Evolutionary conservation across 2,329 filamentous ascomycete genomes (phyloP).

Genomic region (Emmonsiellopsis sp.): DNA sequence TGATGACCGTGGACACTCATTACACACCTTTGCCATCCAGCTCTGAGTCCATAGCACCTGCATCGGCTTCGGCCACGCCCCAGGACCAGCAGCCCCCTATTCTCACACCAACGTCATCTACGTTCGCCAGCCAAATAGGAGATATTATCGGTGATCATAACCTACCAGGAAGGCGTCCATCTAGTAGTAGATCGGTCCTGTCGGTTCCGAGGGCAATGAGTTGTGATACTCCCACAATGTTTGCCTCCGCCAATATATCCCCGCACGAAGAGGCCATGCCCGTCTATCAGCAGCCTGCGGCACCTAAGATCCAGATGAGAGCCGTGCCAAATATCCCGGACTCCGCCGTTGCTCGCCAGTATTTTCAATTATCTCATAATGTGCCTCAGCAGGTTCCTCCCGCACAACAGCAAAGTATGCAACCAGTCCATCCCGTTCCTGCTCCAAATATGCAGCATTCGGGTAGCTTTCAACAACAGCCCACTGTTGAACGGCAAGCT

Average conservation of each 20-base stretch:
- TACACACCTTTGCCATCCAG: no score
- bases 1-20: no score
- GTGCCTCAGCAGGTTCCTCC: neutral
- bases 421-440: no score
- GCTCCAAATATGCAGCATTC: no score
- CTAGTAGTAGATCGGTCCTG: neutral
- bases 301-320: neutral
- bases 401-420: neutral
- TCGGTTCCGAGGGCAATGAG: neutral
- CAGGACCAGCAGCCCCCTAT: neutral
- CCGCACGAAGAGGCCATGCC: no score
- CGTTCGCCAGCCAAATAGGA: neutral
- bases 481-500: no score
- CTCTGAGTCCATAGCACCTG: no score
- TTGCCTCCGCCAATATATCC: no score
- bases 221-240: neutral
- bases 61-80: neutral
- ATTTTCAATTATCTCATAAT: neutral
- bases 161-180: slow-evolving; percentile 13
- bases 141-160: slow-evolving; percentile 17
- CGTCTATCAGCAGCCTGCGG: no score
- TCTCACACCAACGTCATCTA: neutral
- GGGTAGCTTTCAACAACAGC: no score
- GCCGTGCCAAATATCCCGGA: slow-evolving; percentile 3
- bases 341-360: neutral